Conservation (phyloP, 495 filamentous ascomycete species). For the Annulohypoxylon bovei region DNA sequence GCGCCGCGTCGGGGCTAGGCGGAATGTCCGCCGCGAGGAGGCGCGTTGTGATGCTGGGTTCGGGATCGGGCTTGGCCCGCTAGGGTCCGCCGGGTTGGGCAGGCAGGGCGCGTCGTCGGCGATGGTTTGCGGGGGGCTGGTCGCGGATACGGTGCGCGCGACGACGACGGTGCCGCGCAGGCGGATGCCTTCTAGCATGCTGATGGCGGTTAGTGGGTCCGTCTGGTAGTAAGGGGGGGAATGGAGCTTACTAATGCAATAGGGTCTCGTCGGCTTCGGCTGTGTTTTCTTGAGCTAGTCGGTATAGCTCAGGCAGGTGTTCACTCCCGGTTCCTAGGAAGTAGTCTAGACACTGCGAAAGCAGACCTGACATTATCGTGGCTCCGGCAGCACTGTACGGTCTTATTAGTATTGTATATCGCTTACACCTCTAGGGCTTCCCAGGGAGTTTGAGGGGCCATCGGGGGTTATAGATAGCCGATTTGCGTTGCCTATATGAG, state of each 20-base stretch:
- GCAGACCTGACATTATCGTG: slow-evolving; percentile 51
- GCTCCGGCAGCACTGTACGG: slow-evolving; percentile 19
- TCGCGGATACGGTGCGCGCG: slow-evolving; percentile 56
- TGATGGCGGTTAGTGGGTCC: slow-evolving; percentile 5
- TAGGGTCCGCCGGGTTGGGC: not conserved
- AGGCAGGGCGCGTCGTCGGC: slow-evolving; percentile 61
- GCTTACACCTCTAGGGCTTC: not conserved
- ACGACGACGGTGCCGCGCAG: slow-evolving; percentile 69
- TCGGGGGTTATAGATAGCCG: no score
- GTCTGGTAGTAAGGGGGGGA: not conserved
- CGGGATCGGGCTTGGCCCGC: slow-evolving; percentile 26
- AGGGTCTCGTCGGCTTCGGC: slow-evolving; percentile 42
- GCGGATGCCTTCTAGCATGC: slow-evolving; percentile 68
- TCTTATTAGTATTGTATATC: slow-evolving; percentile 56
- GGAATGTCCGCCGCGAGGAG: slow-evolving; percentile 21
- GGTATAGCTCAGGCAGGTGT: slow-evolving; percentile 65
- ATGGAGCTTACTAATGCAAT: slow-evolving; percentile 42
- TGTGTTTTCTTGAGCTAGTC: slow-evolving; percentile 52
- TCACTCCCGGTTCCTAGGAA: slow-evolving; percentile 67
- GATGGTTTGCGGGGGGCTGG: slow-evolving; percentile 54
- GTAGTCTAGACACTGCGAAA: slow-evolving; percentile 77
- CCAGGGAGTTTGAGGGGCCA: not conserved
- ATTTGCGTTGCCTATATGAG: no score
- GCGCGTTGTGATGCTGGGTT: slow-evolving; percentile 14
- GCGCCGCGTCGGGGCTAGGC: slow-evolving; percentile 42